Base-by-base conservation (phyloP, 768 basidiomycete genomes). In the Pulveroboletus sp. region DNA sequence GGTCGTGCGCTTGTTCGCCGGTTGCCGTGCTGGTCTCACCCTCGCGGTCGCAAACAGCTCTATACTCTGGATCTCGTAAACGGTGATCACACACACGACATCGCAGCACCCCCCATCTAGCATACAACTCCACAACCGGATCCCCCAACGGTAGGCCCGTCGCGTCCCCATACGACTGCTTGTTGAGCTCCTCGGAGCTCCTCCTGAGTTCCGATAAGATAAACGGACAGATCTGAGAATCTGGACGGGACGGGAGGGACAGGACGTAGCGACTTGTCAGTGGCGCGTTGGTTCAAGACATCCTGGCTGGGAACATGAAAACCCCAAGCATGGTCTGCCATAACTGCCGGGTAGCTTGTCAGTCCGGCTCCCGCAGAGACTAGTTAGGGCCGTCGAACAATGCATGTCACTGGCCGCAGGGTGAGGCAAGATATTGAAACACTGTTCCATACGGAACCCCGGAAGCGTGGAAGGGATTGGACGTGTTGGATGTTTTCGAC, bases 391-490 rank as follows among this genome's bases (percentile, higher is more conserved):
- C 37, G 28, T 37, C 11, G 48, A 14, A 39, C 2, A 3, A 32
- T 3, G 9, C 17, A 31, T 54, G 39, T 28, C 3, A 60, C 76
- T 42, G 57, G 81, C 81, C 57, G 82, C 82, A 43, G 82, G 83
- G 60, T 84, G 81, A 18, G 83, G 83, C 49, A 76, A 72, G 58
- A 79, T 84, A 42, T 66, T 67, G 64, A 76, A 83, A 1, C 56
- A 60, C 43, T 69, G 76, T 57, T 80, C 76, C 8, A 51, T 47
- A 50, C 39, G 47, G 31, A 10, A 31, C 15, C 12, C 21, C 17
- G 30, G 40, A 21, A 21, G 2, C 21, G 2, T 21, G 21, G 21
- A 21, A 15, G 28, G 38, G 28, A 27, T 41, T 48, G 18, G 27
- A 21, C 21, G 21, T 21, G 21, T 21, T 21, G 21, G 21, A 21